A percentile compares a stretch with the other conserved stretches of the same genome.
Evolutionary conservation across 1,284 basidiomycete species (phyloP).

Genomic region (Sphaerobolus stellatus): DNA sequence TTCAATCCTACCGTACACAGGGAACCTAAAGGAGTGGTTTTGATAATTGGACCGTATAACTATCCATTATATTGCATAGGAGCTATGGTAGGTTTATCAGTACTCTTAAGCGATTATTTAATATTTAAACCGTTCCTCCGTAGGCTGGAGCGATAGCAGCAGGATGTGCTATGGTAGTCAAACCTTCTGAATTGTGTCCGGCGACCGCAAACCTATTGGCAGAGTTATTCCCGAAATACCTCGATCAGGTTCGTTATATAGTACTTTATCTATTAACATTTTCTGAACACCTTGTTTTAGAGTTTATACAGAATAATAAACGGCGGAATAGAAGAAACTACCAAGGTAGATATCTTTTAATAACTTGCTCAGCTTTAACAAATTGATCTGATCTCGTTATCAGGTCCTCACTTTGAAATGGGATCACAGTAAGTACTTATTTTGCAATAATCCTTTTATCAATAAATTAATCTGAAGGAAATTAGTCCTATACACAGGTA

Average conservation of each 20-base stretch:
- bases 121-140: constrained; percentile 2
- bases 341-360: constrained; percentile 28
- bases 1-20: constrained; percentile 68
- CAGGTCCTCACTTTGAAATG: constrained; percentile 56
- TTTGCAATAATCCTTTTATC: background rate
- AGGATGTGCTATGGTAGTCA: constrained; percentile 73
- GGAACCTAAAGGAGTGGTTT: constrained; percentile 72
- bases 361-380: constrained; percentile 14
- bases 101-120: background rate
- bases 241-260: constrained; percentile 35
- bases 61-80: constrained; percentile 48
- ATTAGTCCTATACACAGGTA: constrained; percentile 62
- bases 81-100: constrained; percentile 52
- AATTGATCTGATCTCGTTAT: constrained; percentile 13
- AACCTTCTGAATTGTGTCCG: constrained; percentile 80
- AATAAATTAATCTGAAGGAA: background rate
- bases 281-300: background rate
- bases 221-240: constrained; percentile 50
- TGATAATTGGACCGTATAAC: constrained; percentile 64
- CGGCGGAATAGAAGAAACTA: constrained; percentile 55
- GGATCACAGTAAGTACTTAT: constrained; percentile 50
- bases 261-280: background rate
- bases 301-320: constrained; percentile 50
- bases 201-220: constrained; percentile 66
- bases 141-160: constrained; percentile 80